These are phyloP conservation scores for Suillus occidentalis DNA, from an alignment of 768 basidiomycete genomes.

Conservation along the genomic window DNA sequence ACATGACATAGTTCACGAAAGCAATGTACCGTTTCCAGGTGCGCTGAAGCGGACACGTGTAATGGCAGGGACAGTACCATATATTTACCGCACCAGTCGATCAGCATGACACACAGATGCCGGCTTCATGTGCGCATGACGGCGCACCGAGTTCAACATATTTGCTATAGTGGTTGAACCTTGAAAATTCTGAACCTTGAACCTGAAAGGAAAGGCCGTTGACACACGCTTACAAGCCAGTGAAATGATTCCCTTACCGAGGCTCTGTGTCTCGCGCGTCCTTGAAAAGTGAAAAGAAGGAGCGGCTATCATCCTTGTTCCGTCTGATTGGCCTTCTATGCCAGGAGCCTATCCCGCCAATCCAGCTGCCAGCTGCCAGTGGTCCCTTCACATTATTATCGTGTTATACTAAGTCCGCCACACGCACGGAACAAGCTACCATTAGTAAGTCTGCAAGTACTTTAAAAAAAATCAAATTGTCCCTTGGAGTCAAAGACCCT, in stretches of 20 bases:
- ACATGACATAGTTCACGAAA: neutral
- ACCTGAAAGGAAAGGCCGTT: neutral
- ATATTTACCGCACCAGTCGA: neutral
- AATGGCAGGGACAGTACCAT: neutral
- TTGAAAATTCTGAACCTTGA: neutral
- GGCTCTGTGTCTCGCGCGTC: neutral
- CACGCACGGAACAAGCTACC: too few relatives aligned
- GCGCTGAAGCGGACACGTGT: neutral
- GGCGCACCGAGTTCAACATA: neutral
- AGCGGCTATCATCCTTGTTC: neutral
- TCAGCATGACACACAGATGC: neutral
- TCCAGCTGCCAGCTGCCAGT: neutral
- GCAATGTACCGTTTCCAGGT: neutral
- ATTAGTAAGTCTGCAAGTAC: too few relatives aligned
- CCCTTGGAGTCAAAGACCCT: too few relatives aligned
- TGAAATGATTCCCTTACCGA: neutral
- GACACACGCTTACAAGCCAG: neutral
- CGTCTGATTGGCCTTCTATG: neutral
- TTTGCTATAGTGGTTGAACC: neutral
- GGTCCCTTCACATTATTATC: neutral
- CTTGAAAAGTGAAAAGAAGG: neutral
- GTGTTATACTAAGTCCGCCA: neutral
- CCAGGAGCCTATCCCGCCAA: neutral
- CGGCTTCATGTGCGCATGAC: neutral
- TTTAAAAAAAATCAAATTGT: too few relatives aligned